Evolutionary conservation across 2,329 filamentous ascomycete genomes (phyloP), one percentile per base, ranked within the genome.

Genomic region (Xylaria sp.): DNA sequence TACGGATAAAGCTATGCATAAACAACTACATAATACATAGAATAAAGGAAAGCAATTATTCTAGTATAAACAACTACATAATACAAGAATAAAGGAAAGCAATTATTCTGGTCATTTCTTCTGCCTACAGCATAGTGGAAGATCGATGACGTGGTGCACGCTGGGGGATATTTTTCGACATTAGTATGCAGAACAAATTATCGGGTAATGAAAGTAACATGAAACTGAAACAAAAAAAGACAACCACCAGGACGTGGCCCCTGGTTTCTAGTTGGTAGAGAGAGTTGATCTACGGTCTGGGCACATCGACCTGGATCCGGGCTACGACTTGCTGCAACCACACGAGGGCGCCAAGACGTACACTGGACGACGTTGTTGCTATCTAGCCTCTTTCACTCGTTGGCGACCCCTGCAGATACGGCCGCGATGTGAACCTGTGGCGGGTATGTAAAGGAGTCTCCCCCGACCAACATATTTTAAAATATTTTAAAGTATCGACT

Each of bases 161-260:
- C 21, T 48, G n/a, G n/a, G 47, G n/a, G 21, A 27, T 12, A 8
- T 12, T 3, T 19, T 51, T 19, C 7, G 30, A 21, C 48, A 30
- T 27, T 51, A 8, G 8, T 30, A n/a, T 19, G 14, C n/a, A n/a
- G 24, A 55, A 51, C 50, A 32, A 68, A 57, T 53, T 34, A 24
- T 45, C 32, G 1, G 12, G 50, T 19, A 30, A 56, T 47, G 42
- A 39, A 39, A 61, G 60, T 32, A 27, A 54, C 27, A 54, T 30
- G 34, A 61, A 60, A 54, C 51, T 39, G 34, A 61, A 68, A 50
- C 24, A 53, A 55, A 45, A 65, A 21, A 50, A 12, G n/a, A 32
- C 42, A 47, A 17, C 14, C 17, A 63, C 27, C 24, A 21, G 45
- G 61, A 58, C n/a, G 24, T n/a, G 32, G 42, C 32, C 51, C 63